Conservation (phyloP, 352 stramenopile species). For the Phytopythium boreale region DNA sequence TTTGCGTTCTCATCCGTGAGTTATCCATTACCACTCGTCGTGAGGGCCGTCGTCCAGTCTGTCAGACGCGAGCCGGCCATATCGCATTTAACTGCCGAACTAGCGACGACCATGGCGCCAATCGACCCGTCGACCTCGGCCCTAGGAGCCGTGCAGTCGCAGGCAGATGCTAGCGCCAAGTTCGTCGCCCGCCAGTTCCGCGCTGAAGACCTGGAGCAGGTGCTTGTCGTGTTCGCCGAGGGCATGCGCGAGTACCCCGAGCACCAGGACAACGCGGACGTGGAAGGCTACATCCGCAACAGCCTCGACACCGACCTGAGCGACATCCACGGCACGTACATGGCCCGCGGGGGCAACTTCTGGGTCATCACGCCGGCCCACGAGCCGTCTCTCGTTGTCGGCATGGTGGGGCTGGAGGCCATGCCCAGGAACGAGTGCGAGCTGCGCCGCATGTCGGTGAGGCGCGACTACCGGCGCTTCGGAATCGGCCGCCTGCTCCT, state of each 20-base stretch:
- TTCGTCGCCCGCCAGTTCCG: conserved; percentile 24
- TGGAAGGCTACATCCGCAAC: conserved; percentile 19
- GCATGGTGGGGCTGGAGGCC: conserved; percentile 26
- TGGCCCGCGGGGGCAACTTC: conserved; percentile 35
- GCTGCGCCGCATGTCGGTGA: conserved; percentile 44
- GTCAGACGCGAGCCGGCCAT: too few relatives aligned
- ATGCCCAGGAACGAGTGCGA: conserved; percentile 21
- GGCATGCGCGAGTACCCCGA: conserved; percentile 24
- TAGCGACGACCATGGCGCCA: background rate
- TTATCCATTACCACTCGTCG: too few relatives aligned
- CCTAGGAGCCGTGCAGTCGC: background rate
- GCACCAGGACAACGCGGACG: conserved; percentile 11
- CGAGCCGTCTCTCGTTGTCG: conserved; percentile 17
- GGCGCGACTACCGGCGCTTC: conserved; percentile 26
- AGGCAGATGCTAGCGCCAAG: background rate
- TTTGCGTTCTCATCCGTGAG: too few relatives aligned
- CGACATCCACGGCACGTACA: conserved; percentile 37
- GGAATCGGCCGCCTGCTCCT: conserved; percentile 39
- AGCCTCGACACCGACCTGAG: conserved; percentile 29
- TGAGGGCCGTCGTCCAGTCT: too few relatives aligned
- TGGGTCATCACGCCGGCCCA: conserved; percentile 32
- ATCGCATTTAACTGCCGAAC: too few relatives aligned
- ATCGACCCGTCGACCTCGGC: background rate
- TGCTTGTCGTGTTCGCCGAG: conserved; percentile 24
- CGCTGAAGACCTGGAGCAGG: conserved; percentile 19